A percentile compares a stretch with the other conserved stretches of the same genome.
phyloP scores from a whole-genome alignment of 208 protist species.

The Blastocrithidia nonstop region DNA sequence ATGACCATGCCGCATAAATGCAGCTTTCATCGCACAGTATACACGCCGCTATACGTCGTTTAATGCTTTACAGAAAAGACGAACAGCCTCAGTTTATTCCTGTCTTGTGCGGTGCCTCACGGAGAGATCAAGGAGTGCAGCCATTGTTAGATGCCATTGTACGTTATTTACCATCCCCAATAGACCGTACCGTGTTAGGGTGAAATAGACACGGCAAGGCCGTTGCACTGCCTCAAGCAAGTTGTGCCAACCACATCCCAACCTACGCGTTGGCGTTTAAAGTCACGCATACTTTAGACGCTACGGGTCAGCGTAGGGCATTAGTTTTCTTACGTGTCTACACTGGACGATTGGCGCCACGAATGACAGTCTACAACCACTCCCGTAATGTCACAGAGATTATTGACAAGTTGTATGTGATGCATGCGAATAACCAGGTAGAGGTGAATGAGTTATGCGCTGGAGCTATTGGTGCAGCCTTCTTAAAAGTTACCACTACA shows the following conservation, averaged over 20 bases:
- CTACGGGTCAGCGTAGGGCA: conserved; percentile 47
- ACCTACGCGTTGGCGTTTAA: conserved; percentile 87
- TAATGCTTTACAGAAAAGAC: conserved; percentile 14
- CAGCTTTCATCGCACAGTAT: conserved; percentile 34
- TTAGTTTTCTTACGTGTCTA: conserved; percentile 89
- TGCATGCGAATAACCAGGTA: conserved; percentile 65
- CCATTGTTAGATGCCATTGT: conserved; percentile 82
- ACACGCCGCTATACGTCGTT: conserved; percentile 38
- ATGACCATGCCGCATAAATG: conserved; percentile 48
- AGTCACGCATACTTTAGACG: conserved; percentile 58
- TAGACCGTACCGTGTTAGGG: conserved; percentile 45
- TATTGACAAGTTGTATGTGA: conserved; percentile 81
- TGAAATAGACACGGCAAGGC: conserved; percentile 19
- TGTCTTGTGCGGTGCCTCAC: conserved; percentile 83
- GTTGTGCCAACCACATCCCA: conserved; percentile 14
- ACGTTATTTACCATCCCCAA: conserved; percentile 87
- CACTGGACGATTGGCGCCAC: conserved; percentile 55
- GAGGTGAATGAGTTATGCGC: conserved; percentile 57
- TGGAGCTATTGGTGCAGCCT: conserved; percentile 70
- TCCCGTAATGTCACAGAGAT: conserved; percentile 24
- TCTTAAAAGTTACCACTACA: conserved; percentile 44
- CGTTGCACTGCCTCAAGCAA: conserved; percentile 25
- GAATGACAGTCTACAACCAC: conserved; percentile 53
- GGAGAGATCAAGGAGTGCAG: conserved; percentile 85
- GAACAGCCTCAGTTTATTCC: conserved; percentile 23